Evolutionary conservation across 129 eudicot genomes (phyloP), one percentile per base, ranked within the genome.

Genomic region (Dittrichia graveolens): DNA sequence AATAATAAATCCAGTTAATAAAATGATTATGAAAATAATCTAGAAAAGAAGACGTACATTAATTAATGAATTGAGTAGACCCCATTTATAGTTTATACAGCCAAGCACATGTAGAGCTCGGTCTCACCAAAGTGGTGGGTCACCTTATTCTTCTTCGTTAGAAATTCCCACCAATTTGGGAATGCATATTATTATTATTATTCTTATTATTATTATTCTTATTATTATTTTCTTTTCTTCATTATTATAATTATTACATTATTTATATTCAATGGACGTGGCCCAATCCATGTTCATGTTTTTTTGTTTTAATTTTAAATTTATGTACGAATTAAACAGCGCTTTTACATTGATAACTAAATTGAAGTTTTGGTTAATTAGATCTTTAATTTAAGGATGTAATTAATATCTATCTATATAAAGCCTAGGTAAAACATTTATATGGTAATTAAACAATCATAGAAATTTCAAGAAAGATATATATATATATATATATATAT

Each of bases 111-210:
- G 87, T 79, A 55, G 75, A 73, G 31, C 31, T 24, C 31, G 79
- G 52, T 78, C 80, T 78, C 63, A 77, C 78, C 53, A 70, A 53
- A 63, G 70, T 63, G 41, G 85, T 82, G 87, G 89, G 86, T 69
- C 89, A 84, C 65, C 48, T 65, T 56, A 42, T 72, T 73, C 81
- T 39, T 67, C 81, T 39, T 67, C 81, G 69, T 71, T 59, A 77
- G 79, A 78, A 86, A 89, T 82, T 83, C 82, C 86, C 96, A 88
- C 79, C 85, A 85, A 83, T 74, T 83, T 81, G 86, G 88, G 84
- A 80, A 79, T 79, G 65, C 69, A 62, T 63, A 72, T 48, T 86
- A 62, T 65, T 70, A 73, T 49, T 61, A 58, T 54, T 74, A 19
- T 81, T 54, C 3, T 52, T 55, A 35, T 77, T 8, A 16, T 69